Percentiles rank a stretch among this genome's conserved stretches.
Evolutionary conservation across 345 rosid genomes (phyloP).

Genomic region (Eucalyptus cloeziana): DNA sequence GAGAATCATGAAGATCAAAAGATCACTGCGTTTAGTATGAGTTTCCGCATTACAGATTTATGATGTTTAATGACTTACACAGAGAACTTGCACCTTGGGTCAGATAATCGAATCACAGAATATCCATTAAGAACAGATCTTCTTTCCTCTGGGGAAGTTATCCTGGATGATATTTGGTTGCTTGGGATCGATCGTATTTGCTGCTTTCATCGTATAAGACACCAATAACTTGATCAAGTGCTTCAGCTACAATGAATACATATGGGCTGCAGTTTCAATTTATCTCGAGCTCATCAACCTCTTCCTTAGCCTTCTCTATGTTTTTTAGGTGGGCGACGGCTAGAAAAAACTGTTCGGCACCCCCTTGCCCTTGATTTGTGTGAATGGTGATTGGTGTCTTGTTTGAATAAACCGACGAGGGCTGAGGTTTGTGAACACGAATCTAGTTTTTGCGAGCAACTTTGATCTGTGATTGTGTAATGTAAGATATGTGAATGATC

Average conservation of each 20-base stretch:
- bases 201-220: constrained; percentile 20
- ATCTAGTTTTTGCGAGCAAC: neutral
- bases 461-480: neutral
- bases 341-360: neutral
- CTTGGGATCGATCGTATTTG: constrained; percentile 29
- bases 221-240: constrained; percentile 52
- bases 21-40: no score
- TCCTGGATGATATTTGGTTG: constrained; percentile 31
- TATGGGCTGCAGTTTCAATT: constrained; percentile 52
- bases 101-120: neutral
- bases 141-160: constrained; percentile 29
- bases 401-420: neutral
- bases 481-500: neutral
- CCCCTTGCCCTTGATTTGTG: neutral
- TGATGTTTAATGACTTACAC: no score
- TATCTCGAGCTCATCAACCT: constrained; percentile 63
- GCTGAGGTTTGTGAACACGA: neutral
- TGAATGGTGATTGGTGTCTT: neutral
- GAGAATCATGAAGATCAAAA: no score
- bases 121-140: neutral
- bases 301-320: constrained; percentile 38
- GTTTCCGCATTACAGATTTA: no score
- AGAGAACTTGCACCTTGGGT: neutral
- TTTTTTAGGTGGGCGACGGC: constrained; percentile 13
- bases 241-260: constrained; percentile 48